Conservation (phyloP, 192 early-diverging fungal species). For the Allomyces javanicus region DNA sequence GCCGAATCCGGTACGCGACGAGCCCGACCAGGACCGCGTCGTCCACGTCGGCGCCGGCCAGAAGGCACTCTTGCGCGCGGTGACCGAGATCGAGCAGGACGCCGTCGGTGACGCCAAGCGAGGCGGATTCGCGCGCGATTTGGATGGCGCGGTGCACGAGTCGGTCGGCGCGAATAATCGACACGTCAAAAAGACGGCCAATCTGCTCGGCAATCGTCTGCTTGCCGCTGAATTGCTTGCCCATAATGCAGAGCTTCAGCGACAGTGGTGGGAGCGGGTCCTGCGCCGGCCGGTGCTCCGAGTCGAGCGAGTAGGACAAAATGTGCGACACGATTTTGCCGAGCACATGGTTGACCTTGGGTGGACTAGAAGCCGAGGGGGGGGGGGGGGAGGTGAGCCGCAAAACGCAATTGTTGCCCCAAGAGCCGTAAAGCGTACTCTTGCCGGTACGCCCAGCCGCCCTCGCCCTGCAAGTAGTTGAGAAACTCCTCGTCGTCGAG, state of each 20-base stretch:
- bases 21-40: slow-evolving; percentile 25
- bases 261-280: slow-evolving; percentile 23
- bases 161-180: slow-evolving; percentile 17
- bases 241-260: slow-evolving; percentile 22
- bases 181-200: slow-evolving; percentile 15
- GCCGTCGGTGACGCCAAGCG: not conserved
- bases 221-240: slow-evolving; percentile 35
- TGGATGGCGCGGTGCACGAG: slow-evolving; percentile 24
- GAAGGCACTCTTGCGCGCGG: slow-evolving; percentile 9
- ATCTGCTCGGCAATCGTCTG: slow-evolving; percentile 18
- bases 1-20: slow-evolving; percentile 26
- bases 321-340: slow-evolving; percentile 20
- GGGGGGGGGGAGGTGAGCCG: too few relatives aligned
- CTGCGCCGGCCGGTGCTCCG: slow-evolving; percentile 10
- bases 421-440: slow-evolving; percentile 1
- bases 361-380: too few relatives aligned
- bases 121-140: slow-evolving; percentile 1
- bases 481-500: slow-evolving; percentile 31
- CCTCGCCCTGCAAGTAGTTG: slow-evolving; percentile 25
- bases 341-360: slow-evolving; percentile 3
- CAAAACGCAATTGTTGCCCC: too few relatives aligned
- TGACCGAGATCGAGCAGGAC: not conserved
- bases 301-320: slow-evolving; percentile 19
- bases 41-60: slow-evolving; percentile 22
- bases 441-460: slow-evolving; percentile 16